Conservation (phyloP, 2,329 filamentous ascomycete genomes). For the Fusarium camptoceras region DNA sequence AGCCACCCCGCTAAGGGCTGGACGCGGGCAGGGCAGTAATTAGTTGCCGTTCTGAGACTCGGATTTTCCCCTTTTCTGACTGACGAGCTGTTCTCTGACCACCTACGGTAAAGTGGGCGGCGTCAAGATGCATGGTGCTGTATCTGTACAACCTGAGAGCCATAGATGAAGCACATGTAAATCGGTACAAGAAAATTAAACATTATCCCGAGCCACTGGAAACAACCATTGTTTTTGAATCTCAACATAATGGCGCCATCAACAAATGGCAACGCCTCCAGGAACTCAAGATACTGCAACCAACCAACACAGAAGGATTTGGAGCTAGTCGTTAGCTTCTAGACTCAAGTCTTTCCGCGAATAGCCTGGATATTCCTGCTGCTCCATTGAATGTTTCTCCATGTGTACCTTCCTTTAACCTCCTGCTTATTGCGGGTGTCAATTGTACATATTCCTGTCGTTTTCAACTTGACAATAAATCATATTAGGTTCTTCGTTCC, state of each 20-base stretch:
- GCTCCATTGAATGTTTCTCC: neutral
- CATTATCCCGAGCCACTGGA: neutral
- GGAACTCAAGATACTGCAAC: neutral
- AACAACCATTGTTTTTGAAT: neutral
- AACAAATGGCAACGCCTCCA: neutral
- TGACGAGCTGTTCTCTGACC: slow-evolving; percentile 1
- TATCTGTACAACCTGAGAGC: neutral
- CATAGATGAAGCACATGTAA: neutral
- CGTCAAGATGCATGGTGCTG: slow-evolving; percentile 6
- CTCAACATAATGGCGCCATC: neutral
- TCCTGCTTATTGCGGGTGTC: neutral
- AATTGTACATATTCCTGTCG: neutral
- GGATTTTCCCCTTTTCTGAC: slow-evolving; percentile 31
- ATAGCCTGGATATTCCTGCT: slow-evolving; percentile 1
- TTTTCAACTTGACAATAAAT: neutral
- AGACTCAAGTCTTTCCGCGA: neutral
- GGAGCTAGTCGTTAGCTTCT: slow-evolving; percentile 9
- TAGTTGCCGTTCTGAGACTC: slow-evolving; percentile 37
- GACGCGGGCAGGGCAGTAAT: slow-evolving; percentile 29
- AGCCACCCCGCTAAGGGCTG: slow-evolving; percentile 35
- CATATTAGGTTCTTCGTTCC: neutral
- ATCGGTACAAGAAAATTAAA: neutral
- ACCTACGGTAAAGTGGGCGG: slow-evolving; percentile 10
- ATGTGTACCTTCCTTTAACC: neutral
- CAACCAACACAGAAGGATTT: neutral